These are phyloP conservation scores for Favolaschia claudopus DNA, from an alignment of 768 basidiomycete genomes.

Conservation along the genomic window DNA sequence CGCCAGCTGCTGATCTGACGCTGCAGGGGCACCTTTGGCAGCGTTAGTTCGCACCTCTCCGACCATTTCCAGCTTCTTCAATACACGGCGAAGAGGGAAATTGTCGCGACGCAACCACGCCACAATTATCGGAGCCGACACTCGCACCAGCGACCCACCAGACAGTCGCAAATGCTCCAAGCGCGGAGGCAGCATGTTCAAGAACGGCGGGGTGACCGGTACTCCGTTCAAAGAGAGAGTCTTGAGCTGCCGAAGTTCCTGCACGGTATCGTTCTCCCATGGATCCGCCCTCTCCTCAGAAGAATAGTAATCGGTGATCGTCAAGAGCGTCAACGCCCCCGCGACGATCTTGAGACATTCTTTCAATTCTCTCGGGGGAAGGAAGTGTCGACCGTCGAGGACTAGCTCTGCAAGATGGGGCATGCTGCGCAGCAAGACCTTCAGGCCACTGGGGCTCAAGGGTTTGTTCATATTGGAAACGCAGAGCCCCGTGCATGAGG, in stretches of 20 bases:
- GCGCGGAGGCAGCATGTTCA: slow-evolving; percentile 9
- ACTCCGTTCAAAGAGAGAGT: slow-evolving; percentile 18
- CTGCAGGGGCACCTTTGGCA: too few species aligned
- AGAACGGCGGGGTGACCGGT: slow-evolving; percentile 8
- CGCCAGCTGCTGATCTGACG: slow-evolving; percentile 1
- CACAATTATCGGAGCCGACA: neutral
- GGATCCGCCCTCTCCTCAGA: neutral
- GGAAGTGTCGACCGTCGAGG: slow-evolving; percentile 10
- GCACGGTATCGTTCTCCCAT: slow-evolving; percentile 18
- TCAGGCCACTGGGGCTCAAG: neutral
- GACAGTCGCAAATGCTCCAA: slow-evolving; percentile 19
- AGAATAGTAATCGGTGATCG: slow-evolving; percentile 15
- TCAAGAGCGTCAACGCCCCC: slow-evolving; percentile 13
- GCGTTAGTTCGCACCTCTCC: slow-evolving; percentile 3
- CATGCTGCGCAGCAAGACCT: slow-evolving; percentile 17
- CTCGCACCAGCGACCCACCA: neutral
- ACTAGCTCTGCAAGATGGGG: slow-evolving; percentile 16
- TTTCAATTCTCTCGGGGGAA: slow-evolving; percentile 8
- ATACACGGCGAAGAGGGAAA: slow-evolving; percentile 7
- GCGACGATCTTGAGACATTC: slow-evolving; percentile 13
- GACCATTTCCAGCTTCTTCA: slow-evolving; percentile 17
- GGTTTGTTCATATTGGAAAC: slow-evolving; percentile 5
- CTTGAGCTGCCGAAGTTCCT: slow-evolving; percentile 6
- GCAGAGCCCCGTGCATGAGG: slow-evolving; percentile 17
- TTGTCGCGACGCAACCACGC: slow-evolving; percentile 5